Base-by-base conservation (phyloP, 1,139 yeast genomes). In the Kodamaea fungicola region DNA sequence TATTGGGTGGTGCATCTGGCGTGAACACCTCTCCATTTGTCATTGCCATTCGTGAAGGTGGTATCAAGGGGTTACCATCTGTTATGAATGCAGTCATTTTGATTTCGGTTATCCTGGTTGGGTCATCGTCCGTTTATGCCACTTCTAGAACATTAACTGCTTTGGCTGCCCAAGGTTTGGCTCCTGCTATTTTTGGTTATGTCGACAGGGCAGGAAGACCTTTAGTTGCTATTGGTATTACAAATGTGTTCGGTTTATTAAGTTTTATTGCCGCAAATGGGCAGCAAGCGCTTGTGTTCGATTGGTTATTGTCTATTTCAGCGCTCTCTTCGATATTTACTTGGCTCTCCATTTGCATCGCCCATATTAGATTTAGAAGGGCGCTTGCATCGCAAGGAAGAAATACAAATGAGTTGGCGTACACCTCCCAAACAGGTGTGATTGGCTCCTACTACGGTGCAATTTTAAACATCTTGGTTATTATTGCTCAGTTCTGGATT, bases 51-150 rank as follows among this genome's bases (percentile, higher is more conserved):
- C 64, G 63, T 34, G 61, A 69, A 45, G 82, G 80, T 33, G 78
- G 83, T 33, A 71, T 81, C 47, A 57, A 57, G 37, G 86, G 78
- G 28, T 62, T 84, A 25, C 85, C 90, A 13, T 77, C 83, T 32
- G 77, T 84, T 38, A 76, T 84, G 71, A 84, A 84, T 51, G 86
- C 76, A 3, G 88, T 84, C 24, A 80, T 84, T 47, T 63, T 84
- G 59, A 61, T 83, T 36, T 81, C 90, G 8, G 84, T 83, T 31
- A 61, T 69, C 34, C 70, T 76, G n/a, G 75, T 71, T 40, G 76
- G 74, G 35, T 53, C 59, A 2, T 52, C 60, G 0, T 51, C 56
- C 7, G 62, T 56, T 5, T 57, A 53, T 34, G 62, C 60, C 9
- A 51, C 60, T 1, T 56, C 61, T 1, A 47, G 62, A 42, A 55